Conservation (phyloP, 352 stramenopile species). For the Thalassiosira mediterranea region DNA sequence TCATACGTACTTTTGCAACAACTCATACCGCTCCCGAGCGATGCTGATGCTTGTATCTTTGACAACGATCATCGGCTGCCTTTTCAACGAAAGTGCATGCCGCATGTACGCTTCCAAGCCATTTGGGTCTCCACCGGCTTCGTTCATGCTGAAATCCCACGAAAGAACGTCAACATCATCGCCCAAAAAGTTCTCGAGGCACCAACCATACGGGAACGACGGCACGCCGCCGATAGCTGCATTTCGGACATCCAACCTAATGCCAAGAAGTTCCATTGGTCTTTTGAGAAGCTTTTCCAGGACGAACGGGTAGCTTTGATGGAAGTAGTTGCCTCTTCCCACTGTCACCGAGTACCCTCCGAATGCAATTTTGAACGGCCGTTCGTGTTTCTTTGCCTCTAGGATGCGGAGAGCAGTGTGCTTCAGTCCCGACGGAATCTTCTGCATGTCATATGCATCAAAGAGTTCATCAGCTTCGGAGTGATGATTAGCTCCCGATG, state of each 20-base stretch:
- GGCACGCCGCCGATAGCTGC: constrained; percentile 75
- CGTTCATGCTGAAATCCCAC: constrained; percentile 82
- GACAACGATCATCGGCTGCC: constrained; percentile 68
- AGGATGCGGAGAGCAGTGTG: constrained; percentile 29
- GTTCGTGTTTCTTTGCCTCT: constrained; percentile 15
- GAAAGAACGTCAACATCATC: constrained; percentile 63
- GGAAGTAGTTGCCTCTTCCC: constrained; percentile 72
- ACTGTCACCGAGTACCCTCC: constrained; percentile 76
- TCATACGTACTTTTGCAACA: constrained; percentile 22
- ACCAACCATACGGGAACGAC: constrained; percentile 77
- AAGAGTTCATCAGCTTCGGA: background rate
- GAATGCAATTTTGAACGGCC: constrained; percentile 60
- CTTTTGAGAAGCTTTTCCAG: constrained; percentile 58
- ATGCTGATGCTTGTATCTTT: constrained; percentile 54
- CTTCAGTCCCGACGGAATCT: constrained; percentile 22
- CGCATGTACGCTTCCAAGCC: constrained; percentile 57
- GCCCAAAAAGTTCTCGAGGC: constrained; percentile 70
- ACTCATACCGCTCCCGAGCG: constrained; percentile 3
- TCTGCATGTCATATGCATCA: background rate
- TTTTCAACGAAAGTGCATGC: constrained; percentile 49
- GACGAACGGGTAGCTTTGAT: constrained; percentile 77
- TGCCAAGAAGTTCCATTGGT: constrained; percentile 47
- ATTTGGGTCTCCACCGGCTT: constrained; percentile 45
- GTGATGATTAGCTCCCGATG: background rate
- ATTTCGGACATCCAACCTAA: constrained; percentile 66